Evolutionary conservation across 2,329 filamentous ascomycete genomes (phyloP), one percentile per base, ranked within the genome.

Genomic region (Sporothrix brunneoviolacea): DNA sequence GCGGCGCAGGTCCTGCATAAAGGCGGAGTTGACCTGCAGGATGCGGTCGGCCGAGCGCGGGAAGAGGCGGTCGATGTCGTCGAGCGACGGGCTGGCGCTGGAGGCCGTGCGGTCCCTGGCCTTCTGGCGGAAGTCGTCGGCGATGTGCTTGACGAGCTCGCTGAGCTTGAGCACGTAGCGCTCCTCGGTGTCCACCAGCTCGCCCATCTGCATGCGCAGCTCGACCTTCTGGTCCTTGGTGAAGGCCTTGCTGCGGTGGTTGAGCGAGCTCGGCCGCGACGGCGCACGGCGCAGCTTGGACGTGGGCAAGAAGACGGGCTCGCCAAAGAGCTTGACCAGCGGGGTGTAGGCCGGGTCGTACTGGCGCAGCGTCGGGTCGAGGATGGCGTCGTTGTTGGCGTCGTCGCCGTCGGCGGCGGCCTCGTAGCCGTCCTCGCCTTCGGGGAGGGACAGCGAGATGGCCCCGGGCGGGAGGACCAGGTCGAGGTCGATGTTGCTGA

Each of bases 121-220:
- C 55, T 82, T 84, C 45, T 83, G 72, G 28, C 87, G 82, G 60
- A 94, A 91, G 55, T 94, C 87, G 49, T 82, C 80, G 22, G 89
- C 89, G 27, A 96, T 82, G 53, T 84, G 81, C 55, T 86, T 82
- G 37, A 95, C 86, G 54, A 98, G 70, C 58, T 93, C 87, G 55
- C 87, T 81, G 51, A 98, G 70, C 66, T 97, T 96, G 60, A 79
- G 77, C 37, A 98, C 89, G 67, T 97, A 98, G 65, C 88, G 84
- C 64, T 93, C 89, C 65, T 98, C 93, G 0, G 93, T 98, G 61
- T 95, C 88, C 30, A 96, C 80, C 53, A 97, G 71, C 65, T 98
- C 93, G 53, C 81, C 83, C 75, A 98, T 83, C 65, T 95, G 91
- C 67, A 91, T 85, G 36, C 91, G 82, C 58, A 96, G 71, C 47